A percentile compares a stretch with the other conserved stretches of the same genome.
Evolutionary conservation across 495 filamentous ascomycete species (phyloP).

Genomic region (Aspergillus nidulans): DNA sequence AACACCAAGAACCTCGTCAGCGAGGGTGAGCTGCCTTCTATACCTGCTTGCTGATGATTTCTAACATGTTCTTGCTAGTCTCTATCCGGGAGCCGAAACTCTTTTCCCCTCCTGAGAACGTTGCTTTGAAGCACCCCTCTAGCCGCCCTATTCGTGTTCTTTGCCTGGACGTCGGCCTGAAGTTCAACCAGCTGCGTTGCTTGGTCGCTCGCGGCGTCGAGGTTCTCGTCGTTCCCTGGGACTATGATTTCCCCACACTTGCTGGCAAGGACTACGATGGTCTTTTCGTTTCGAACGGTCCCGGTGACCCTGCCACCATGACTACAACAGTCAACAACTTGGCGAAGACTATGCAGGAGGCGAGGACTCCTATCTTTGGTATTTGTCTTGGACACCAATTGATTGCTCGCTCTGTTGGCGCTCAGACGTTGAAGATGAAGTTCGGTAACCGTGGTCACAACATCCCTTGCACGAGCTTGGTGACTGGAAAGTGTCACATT

Average conservation of each 20-base stretch:
- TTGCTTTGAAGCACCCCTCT: slow-evolving; percentile 75
- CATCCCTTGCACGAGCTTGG: slow-evolving; percentile 91
- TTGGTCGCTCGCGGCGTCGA: slow-evolving; percentile 88
- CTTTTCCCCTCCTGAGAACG: slow-evolving; percentile 63
- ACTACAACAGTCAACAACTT: slow-evolving; percentile 72
- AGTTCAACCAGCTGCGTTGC: slow-evolving; percentile 95
- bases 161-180: slow-evolving; percentile 93
- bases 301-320: slow-evolving; percentile 88
- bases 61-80: slow-evolving; percentile 53
- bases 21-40: slow-evolving; percentile 65
- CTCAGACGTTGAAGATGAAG: slow-evolving; percentile 90
- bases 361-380: slow-evolving; percentile 83
- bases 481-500: slow-evolving; percentile 94
- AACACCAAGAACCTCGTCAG: slow-evolving; percentile 87
- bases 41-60: neutral
- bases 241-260: slow-evolving; percentile 78
- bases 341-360: slow-evolving; percentile 63
- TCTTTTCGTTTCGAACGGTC: slow-evolving; percentile 95
- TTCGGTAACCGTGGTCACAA: slow-evolving; percentile 99
- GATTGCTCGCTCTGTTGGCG: slow-evolving; percentile 84
- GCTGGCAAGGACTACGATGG: slow-evolving; percentile 84
- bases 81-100: slow-evolving; percentile 79
- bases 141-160: slow-evolving; percentile 81
- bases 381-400: slow-evolving; percentile 97
- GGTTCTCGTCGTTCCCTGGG: slow-evolving; percentile 90